phyloP scores from a whole-genome alignment of 139 green algal genomes.

The Nannochloris sp. region DNA sequence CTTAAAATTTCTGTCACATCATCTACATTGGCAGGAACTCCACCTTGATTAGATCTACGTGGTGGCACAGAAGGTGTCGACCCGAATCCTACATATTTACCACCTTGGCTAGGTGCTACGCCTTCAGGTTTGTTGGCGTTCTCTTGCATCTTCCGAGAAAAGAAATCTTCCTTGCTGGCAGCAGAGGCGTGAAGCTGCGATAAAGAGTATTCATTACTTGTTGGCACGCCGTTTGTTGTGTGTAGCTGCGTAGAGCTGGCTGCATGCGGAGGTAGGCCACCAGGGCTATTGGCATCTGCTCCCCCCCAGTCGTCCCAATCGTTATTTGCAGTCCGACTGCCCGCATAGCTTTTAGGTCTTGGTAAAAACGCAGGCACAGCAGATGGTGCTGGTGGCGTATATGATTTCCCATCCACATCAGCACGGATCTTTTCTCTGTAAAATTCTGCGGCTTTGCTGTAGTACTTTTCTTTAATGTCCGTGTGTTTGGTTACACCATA shows the following conservation, averaged over 20 bases:
- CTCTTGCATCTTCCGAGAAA: slow-evolving; percentile 71
- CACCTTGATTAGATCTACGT: background rate
- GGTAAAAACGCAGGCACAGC: background rate
- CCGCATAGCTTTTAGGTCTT: background rate
- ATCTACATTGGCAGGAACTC: background rate
- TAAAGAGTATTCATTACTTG: slow-evolving; percentile 54
- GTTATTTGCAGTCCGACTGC: background rate
- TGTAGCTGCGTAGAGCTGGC: background rate
- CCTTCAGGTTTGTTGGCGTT: slow-evolving; percentile 76
- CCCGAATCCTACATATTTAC: slow-evolving; percentile 98
- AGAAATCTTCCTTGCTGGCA: slow-evolving; percentile 86
- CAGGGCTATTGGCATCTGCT: background rate
- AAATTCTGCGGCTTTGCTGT: slow-evolving; percentile 61
- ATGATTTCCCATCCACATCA: slow-evolving; percentile 69
- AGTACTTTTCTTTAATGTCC: slow-evolving; percentile 94
- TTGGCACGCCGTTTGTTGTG: background rate
- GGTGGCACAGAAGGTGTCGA: slow-evolving; percentile 36
- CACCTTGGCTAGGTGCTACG: slow-evolving; percentile 80
- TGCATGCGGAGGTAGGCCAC: background rate
- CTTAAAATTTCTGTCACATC: slow-evolving; percentile 43
- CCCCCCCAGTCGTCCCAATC: slow-evolving; percentile 78
- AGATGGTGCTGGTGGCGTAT: slow-evolving; percentile 50
- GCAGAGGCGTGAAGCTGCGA: slow-evolving; percentile 65
- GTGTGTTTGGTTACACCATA: slow-evolving; percentile 87
- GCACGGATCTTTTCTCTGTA: slow-evolving; percentile 82